Conservation (phyloP, 495 filamentous ascomycete species). For the Penicillium chermesinum region DNA sequence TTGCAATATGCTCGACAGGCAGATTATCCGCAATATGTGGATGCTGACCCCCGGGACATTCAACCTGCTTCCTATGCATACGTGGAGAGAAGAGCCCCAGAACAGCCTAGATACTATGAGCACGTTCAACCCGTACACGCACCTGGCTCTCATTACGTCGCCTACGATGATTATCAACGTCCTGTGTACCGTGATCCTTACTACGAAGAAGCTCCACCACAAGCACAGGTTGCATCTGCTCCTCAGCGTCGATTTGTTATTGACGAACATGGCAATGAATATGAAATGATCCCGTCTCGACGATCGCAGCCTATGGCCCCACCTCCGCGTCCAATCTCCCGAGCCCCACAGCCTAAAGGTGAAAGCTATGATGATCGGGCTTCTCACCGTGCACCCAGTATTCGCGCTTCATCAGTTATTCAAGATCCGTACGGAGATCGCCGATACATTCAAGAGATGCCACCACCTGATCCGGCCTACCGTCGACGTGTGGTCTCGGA, state of each 20-base stretch:
- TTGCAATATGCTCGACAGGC: constrained; percentile 46
- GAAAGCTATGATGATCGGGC: constrained; percentile 38
- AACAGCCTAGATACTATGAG: constrained; percentile 53
- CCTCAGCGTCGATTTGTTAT: constrained; percentile 59
- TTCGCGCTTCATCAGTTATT: constrained; percentile 38
- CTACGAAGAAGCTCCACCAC: constrained; percentile 34
- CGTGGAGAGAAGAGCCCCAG: constrained; percentile 44
- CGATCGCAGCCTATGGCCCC: constrained; percentile 47
- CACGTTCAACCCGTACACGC: constrained; percentile 44
- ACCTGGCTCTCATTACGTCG: constrained; percentile 37
- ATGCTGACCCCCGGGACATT: constrained; percentile 41
- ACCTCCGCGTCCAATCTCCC: constrained; percentile 33
- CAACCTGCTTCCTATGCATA: constrained; percentile 60
- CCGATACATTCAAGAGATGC: constrained; percentile 44
- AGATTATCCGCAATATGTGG: constrained; percentile 45
- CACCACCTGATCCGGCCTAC: constrained; percentile 36
- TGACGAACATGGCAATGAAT: constrained; percentile 67
- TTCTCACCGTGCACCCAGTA: constrained; percentile 30
- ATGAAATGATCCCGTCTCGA: constrained; percentile 50
- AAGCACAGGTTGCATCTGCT: constrained; percentile 53
- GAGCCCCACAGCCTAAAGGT: constrained; percentile 23
- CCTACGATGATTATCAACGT: constrained; percentile 55
- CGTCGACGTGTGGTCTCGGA: constrained; percentile 38
- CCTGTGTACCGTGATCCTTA: constrained; percentile 47
- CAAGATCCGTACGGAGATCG: constrained; percentile 40